These are phyloP conservation scores for Solanum ahanhuiri DNA, from an alignment of 257 asterid genomes.

Conservation along the genomic window DNA sequence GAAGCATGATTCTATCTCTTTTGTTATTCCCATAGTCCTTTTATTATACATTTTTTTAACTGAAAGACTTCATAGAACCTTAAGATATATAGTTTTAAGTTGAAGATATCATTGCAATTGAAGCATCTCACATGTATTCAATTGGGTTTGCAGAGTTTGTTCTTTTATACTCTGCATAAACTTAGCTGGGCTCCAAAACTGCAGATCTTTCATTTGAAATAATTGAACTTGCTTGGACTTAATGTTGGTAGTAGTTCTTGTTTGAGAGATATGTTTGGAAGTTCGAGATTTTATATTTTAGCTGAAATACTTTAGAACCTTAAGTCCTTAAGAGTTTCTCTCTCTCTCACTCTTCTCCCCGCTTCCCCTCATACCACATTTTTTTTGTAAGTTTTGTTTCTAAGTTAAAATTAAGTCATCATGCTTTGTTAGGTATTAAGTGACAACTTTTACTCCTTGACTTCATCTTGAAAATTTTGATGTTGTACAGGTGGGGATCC, in stretches of 20 bases:
- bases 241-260: neutral
- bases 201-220: neutral
- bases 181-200: neutral
- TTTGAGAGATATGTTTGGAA: neutral
- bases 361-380: neutral
- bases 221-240: neutral
- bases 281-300: neutral
- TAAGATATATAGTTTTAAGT: neutral
- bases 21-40: neutral
- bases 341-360: neutral
- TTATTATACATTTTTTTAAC: neutral
- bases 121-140: neutral
- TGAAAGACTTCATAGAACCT: neutral
- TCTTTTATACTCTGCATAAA: neutral
- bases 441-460: neutral
- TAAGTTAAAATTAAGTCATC: neutral
- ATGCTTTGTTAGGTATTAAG: neutral
- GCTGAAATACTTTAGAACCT: neutral
- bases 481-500: conserved; percentile 78
- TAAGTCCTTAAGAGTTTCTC: neutral
- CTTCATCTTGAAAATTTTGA: neutral
- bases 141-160: neutral
- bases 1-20: neutral
- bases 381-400: neutral
- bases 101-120: neutral